Base-by-base conservation (phyloP, 179 eudicot species). In the Heliamphora pulchella region DNA sequence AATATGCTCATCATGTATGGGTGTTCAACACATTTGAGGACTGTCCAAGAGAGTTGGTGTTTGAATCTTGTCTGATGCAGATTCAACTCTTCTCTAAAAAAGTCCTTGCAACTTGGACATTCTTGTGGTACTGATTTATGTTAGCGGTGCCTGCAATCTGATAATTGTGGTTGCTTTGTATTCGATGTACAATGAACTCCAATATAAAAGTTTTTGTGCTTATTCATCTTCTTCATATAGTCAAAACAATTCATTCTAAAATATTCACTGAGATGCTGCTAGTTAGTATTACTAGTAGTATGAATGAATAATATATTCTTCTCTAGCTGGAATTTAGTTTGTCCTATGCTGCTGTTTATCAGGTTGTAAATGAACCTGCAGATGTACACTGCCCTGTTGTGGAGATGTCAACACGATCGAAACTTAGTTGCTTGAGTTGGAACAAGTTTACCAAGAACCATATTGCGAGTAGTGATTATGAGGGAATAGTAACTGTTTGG, bases 341-440 rank as follows among this genome's bases (percentile, higher is more conserved):
- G 41, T 76, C 55, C 55, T 61, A 14, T n/a, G 65, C 63, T 57
- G 17, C 41, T 43, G 57, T 65, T 22, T 86, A 79, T 83, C 83
- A 91, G 94, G 91, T 91, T 82, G 94, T 91, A 51, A 91, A 89
- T 78, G 94, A 88, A 82, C 94, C 91, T 71, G 84, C 91, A 78
- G 89, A 88, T 15, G 82, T 82, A 10, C 94, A 91, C 79, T 88
- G 89, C 77, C 94, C 94, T 86, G 94, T 91, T 74, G 92, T 86
- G 86, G 94, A 91, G 85, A 89, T 91, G 88, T 86, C 92, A 41
- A 89, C 92, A 77, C 79, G 88, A 80, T 91, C 90, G 66, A 91
- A 91, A 81, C 90, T 91, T 66, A 91, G 94, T 84, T 91, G 91
- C 84, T 87, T 91, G 81, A 91, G 94, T 81, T 91, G 94, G 94